Conservation (phyloP, 2,329 filamentous ascomycete genomes). For the Aspergillus quadricinctus region DNA sequence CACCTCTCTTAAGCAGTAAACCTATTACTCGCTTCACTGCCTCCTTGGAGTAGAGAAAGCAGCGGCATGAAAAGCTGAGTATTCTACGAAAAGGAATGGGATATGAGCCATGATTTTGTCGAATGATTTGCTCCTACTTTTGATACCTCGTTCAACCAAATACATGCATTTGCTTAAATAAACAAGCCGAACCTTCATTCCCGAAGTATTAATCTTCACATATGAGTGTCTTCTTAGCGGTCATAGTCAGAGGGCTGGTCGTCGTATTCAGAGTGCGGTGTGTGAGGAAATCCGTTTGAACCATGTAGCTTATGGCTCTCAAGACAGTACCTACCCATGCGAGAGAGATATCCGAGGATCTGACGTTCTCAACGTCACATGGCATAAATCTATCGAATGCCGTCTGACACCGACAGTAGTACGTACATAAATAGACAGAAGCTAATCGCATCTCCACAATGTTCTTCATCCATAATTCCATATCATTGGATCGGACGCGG, state of each 20-base stretch:
- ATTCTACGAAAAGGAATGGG: slow-evolving; percentile 3
- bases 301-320: background rate
- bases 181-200: background rate
- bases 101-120: slow-evolving; percentile 8
- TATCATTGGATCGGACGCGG: background rate
- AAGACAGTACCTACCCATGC: too few relatives aligned
- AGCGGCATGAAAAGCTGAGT: background rate
- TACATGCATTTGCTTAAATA: background rate
- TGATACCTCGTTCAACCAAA: slow-evolving; percentile 10
- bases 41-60: background rate
- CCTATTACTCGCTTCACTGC: slow-evolving; percentile 2
- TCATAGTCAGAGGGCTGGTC: background rate
- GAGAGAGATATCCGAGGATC: background rate
- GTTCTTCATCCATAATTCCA: background rate
- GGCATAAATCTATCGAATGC: background rate
- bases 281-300: background rate
- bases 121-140: background rate
- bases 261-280: background rate
- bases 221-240: too few relatives aligned
- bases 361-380: background rate
- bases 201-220: too few relatives aligned
- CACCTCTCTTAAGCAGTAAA: slow-evolving; percentile 32
- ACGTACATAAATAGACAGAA: background rate
- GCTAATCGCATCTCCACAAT: background rate
- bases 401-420: background rate